A percentile compares a stretch with the other conserved stretches of the same genome.
Conservation (phyloP, 805 yeast species). For the Nakazawaea anatomiae region DNA sequence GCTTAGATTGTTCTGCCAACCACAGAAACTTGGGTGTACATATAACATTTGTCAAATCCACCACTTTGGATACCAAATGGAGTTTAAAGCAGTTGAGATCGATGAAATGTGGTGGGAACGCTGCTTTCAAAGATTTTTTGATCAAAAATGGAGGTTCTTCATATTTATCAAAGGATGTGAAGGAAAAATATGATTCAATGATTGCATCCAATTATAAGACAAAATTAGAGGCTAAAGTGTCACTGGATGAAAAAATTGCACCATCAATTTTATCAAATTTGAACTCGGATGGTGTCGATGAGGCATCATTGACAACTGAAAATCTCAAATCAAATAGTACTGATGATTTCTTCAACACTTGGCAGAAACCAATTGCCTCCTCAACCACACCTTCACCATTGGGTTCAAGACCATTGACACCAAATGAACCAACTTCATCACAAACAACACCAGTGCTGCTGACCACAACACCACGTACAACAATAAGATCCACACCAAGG, state of each 20-base stretch:
- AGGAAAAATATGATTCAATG: slow-evolving; percentile 71
- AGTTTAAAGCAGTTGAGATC: slow-evolving; percentile 81
- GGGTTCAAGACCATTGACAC: slow-evolving; percentile 39
- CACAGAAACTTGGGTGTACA: slow-evolving; percentile 97
- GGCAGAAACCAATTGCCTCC: slow-evolving; percentile 73
- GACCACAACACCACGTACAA: slow-evolving; percentile 18
- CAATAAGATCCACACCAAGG: slow-evolving; percentile 23
- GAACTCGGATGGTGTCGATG: slow-evolving; percentile 25
- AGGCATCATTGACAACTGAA: slow-evolving; percentile 10
- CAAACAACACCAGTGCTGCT: slow-evolving; percentile 24
- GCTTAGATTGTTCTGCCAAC: slow-evolving; percentile 92
- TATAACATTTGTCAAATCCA: slow-evolving; percentile 88
- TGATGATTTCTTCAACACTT: slow-evolving; percentile 87
- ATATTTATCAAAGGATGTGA: slow-evolving; percentile 59
- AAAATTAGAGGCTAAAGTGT: slow-evolving; percentile 65
- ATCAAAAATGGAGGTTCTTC: slow-evolving; percentile 81
- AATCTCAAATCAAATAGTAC: slow-evolving; percentile 32
- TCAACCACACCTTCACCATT: slow-evolving; percentile 43
- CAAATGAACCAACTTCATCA: slow-evolving; percentile 21
- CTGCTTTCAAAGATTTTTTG: slow-evolving; percentile 76
- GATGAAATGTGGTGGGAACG: slow-evolving; percentile 93
- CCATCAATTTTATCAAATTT: slow-evolving; percentile 74
- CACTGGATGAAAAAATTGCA: slow-evolving; percentile 57
- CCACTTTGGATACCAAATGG: slow-evolving; percentile 87
- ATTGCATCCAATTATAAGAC: slow-evolving; percentile 79